Evolutionary conservation across 2,329 filamentous ascomycete species (phyloP).

Genomic region (Hymenoscyphus scutula): DNA sequence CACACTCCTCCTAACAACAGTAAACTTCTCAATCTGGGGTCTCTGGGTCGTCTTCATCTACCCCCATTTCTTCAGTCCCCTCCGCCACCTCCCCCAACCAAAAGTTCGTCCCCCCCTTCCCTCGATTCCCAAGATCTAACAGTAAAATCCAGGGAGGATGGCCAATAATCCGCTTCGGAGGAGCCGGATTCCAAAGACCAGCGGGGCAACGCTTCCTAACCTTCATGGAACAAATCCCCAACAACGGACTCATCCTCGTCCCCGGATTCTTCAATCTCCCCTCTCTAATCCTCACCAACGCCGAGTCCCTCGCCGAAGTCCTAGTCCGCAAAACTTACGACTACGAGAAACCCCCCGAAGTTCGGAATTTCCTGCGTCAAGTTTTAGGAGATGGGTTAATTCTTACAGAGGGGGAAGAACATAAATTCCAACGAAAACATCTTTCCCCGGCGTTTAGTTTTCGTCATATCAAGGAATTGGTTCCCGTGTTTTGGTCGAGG

Average conservation of each 20-base stretch:
- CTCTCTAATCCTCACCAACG: slow-evolving; percentile 54
- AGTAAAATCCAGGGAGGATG: slow-evolving; percentile 8
- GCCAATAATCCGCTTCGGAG: slow-evolving; percentile 10
- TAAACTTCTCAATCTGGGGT: slow-evolving; percentile 18
- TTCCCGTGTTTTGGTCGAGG: slow-evolving; percentile 80
- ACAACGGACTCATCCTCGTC: slow-evolving; percentile 67
- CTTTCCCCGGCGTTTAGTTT: slow-evolving; percentile 79
- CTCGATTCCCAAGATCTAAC: not conserved
- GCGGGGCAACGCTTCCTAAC: slow-evolving; percentile 22
- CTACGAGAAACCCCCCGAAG: slow-evolving; percentile 58
- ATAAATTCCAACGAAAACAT: slow-evolving; percentile 75
- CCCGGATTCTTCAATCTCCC: slow-evolving; percentile 59
- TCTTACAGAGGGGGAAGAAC: slow-evolving; percentile 75
- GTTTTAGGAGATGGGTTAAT: slow-evolving; percentile 70
- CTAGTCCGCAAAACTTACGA: slow-evolving; percentile 67
- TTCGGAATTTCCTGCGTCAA: slow-evolving; percentile 56
- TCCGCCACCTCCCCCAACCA: slow-evolving; percentile 24
- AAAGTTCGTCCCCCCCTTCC: slow-evolving; percentile 18
- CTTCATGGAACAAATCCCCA: slow-evolving; percentile 54
- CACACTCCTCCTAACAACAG: slow-evolving; percentile 15
- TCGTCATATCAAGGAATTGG: slow-evolving; percentile 77
- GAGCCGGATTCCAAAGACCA: slow-evolving; percentile 17
- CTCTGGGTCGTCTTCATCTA: slow-evolving; percentile 25
- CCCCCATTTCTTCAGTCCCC: slow-evolving; percentile 24
- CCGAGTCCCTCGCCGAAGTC: slow-evolving; percentile 65